Evolutionary conservation across 768 basidiomycete genomes (phyloP), one percentile per base, ranked within the genome.

Genomic region (Macrolepiota albuminosa): DNA sequence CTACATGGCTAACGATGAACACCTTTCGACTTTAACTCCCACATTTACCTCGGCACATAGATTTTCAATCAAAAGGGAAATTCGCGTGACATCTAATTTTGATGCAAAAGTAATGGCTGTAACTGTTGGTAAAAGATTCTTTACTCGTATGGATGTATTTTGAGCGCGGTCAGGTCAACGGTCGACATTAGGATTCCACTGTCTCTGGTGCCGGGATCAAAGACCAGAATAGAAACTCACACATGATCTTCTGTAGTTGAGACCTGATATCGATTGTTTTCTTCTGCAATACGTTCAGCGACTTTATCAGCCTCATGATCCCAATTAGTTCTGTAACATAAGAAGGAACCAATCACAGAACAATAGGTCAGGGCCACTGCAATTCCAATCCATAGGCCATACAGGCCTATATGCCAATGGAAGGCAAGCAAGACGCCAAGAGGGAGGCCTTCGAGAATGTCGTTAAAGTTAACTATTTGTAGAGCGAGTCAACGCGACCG

Each of bases 341-440:
- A 63, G 69, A 72, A 77, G 3, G 82, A 75, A 3, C 87, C 86
- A 10, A 83, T 66, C 5, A 77, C 68, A 0, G 84, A 75, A 48
- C 77, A 74, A 71, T 85, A 85, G 14, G 84, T 69, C 53, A 92
- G 74, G 3, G 87, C 83, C 4, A 81, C 67, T 0, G 88, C 88
- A 43, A 95, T 73, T 18, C 94, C 94, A 48, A 88, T 76, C 94
- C 94, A 97, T 16, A 97, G 80, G 0, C 94, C 94, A 29, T 77
- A 74, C 14, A 97, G 76, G 0, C 78, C 85, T 66, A 81, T 76
- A 26, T 76, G 67, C 6, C 68, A 69, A 54, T 74, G 75, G 76
- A 94, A 93, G 6, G 89, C 79, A 8, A 95, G 84, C 72, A 81
- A 89, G 54, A 93, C 71, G 8, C 91, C 94, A 47, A 91, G 75